Base-by-base conservation (phyloP, 192 early-diverging fungal species). In the Linnemannia schmuckeri region DNA sequence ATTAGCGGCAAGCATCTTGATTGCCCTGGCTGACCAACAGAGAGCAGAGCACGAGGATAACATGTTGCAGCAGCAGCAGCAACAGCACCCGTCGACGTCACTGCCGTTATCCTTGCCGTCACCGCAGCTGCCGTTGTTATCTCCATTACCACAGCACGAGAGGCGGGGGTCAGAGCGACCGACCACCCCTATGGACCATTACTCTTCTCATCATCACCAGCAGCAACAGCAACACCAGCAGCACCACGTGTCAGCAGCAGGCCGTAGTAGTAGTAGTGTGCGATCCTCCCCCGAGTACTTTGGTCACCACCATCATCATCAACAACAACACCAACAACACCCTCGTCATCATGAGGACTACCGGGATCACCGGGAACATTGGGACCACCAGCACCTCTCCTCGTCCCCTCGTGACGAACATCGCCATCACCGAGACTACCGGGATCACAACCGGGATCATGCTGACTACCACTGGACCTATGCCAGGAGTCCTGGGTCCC, bases 1-100 rank as follows among this genome's bases (percentile, higher is more conserved):
- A 66, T 66, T 66, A 33, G 61, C 61, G 13, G 61, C 61, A 66
- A 66, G 61, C 61, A 66, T 66, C 12, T 66, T 66, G 61, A 66
- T 66, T 66, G 61, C 61, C 30, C 30, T 66, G 10, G 61, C 61
- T 66, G 61, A 66, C 61, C 61, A 66, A 35, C 61, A 66, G 27
- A 33, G 61, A 30, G 61, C 7, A 15, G 61, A 66, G 27, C 61
- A 66, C 61, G 61, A 66, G 61, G 61, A 66, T 12, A 66, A 15
- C 12, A 33, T 33, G 30, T 13, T 33, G 61, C 61, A 35, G 61
- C 61, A 66, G 61, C 61, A 66, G 27, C 61, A 30, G 10, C 27
- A n/a, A 12, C 61, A 57, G 1, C n/a, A 17, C n/a, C 3, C 61
- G 61, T 30, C 61, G 30, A 66, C 61, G 61, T 66, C 61, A 66